Evolutionary conservation across 73 alveolate genomes (phyloP), one percentile per base, ranked within the genome.

Genomic region (Stentor roeselii): DNA sequence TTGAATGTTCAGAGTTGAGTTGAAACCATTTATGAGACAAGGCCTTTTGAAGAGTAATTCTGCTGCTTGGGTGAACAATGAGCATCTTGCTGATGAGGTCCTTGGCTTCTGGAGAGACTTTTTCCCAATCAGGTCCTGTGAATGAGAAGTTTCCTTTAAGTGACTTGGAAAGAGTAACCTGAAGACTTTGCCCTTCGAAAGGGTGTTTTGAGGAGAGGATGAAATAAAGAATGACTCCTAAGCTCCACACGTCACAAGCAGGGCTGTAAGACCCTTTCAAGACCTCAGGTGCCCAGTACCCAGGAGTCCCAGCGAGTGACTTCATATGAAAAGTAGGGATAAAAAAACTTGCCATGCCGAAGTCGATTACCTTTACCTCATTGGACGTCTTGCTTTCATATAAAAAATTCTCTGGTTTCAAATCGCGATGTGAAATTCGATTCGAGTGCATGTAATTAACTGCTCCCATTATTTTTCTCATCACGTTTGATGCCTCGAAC

Each of bases 1-100:
- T 21, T 1, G 27, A 34, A 2, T 67, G 21, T n/a, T 67, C 80
- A n/a, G 15, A 27, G 41, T 21, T 27, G 27, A 67, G 21, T 1
- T 15, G 38, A 60, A 92, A 78, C 95, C 97, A 92, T 30, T 91
- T 90, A 80, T 92, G 97, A 76, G 82, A 39, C 59, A 84, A 87
- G 30, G 95, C 95, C 38, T 90, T 93, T 11, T 87, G 87, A 39
- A 89, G 86, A 21, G 94, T 61, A 3, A 90, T 82, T 60, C 93
- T 39, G 37, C 75, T 60, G 21, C 84, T 59, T 11, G 88, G 92
- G 38, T 90, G 92, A n/a, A 67, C 80, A 1, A 86, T 77, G 4
- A 92, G 90, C 92, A 92, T 90, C 60, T 86, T 90, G n/a, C 36
- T 31, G 30, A 92, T 90, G 14, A 92, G 82, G 60, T 92, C 95